These are phyloP conservation scores for Triglochin maritima DNA, from an alignment of 106 monocot genomes.

Conservation along the genomic window DNA sequence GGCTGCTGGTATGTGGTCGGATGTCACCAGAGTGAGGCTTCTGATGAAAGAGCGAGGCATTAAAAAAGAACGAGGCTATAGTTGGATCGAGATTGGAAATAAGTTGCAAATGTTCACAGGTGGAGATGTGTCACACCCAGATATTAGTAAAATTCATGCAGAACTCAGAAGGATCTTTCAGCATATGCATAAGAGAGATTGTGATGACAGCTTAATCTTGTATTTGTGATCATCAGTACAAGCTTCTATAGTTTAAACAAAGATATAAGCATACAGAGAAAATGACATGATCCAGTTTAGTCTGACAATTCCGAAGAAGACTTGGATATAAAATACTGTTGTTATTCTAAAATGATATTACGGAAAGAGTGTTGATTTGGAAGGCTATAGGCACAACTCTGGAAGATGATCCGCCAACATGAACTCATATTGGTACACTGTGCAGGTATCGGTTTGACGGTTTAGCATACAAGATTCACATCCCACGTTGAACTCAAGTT, in stretches of 20 bases:
- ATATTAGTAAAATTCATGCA: slow-evolving; percentile 34
- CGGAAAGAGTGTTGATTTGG: too few species aligned
- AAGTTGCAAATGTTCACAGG: slow-evolving; percentile 51
- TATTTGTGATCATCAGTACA: not conserved
- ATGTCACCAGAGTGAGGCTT: slow-evolving; percentile 45
- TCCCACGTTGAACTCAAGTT: too few species aligned
- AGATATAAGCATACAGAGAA: too few species aligned
- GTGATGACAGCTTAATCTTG: not conserved
- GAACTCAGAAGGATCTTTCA: slow-evolving; percentile 33
- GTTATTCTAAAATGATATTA: too few species aligned
- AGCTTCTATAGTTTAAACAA: not conserved
- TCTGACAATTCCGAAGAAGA: too few species aligned
- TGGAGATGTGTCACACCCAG: slow-evolving; percentile 58
- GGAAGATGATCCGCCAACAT: too few species aligned
- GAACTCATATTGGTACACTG: too few species aligned
- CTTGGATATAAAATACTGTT: too few species aligned
- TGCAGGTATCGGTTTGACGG: too few species aligned
- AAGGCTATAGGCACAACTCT: too few species aligned
- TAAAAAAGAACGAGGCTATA: slow-evolving; percentile 60
- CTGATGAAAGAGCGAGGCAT: slow-evolving; percentile 53
- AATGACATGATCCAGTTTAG: too few species aligned
- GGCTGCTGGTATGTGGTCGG: slow-evolving; percentile 47
- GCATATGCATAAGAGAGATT: slow-evolving; percentile 36
- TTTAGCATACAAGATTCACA: too few species aligned
- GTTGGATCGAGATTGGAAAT: slow-evolving; percentile 65